These are phyloP conservation scores for Mitragyna speciosa DNA, from an alignment of 257 asterid species.

Conservation along the genomic window DNA sequence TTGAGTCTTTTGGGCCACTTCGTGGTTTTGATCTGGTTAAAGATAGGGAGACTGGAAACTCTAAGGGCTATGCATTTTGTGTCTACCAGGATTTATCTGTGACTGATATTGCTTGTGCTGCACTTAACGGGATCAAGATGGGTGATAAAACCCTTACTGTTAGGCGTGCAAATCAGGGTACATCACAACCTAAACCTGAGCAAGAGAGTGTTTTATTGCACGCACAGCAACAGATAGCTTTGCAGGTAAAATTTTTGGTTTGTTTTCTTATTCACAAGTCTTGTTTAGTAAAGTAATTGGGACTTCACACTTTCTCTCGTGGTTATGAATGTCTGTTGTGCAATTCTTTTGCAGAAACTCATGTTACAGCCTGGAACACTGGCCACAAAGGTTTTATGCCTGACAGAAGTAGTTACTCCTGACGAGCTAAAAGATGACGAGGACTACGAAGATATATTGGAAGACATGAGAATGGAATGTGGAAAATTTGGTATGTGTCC, in stretches of 20 bases:
- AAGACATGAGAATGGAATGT: conserved; percentile 89
- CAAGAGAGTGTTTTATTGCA: conserved; percentile 89
- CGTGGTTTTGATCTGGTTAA: conserved; percentile 94
- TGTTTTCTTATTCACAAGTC: not conserved
- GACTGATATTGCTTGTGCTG: conserved; percentile 97
- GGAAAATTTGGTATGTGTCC: conserved; percentile 53
- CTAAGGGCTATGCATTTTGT: conserved; percentile 99
- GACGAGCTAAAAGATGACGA: conserved; percentile 82
- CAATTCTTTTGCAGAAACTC: conserved; percentile 55
- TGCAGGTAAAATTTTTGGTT: conserved; percentile 54
- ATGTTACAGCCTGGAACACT: conserved; percentile 57
- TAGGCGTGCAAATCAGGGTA: conserved; percentile 91
- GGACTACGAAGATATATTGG: conserved; percentile 81
- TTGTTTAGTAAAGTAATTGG: not conserved
- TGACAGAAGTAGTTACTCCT: conserved; percentile 59
- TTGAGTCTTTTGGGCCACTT: conserved; percentile 96
- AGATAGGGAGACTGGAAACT: conserved; percentile 98
- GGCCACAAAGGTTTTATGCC: conserved; percentile 81
- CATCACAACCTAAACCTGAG: conserved; percentile 86
- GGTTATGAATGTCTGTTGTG: not conserved
- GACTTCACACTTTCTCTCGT: not conserved
- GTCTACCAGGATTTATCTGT: conserved; percentile 88
- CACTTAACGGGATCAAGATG: conserved; percentile 98
- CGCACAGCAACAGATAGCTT: conserved; percentile 92
- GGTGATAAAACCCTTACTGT: conserved; percentile 97